Base-by-base conservation (phyloP, 1,139 yeast genomes). In the Candida sanyaensis region DNA sequence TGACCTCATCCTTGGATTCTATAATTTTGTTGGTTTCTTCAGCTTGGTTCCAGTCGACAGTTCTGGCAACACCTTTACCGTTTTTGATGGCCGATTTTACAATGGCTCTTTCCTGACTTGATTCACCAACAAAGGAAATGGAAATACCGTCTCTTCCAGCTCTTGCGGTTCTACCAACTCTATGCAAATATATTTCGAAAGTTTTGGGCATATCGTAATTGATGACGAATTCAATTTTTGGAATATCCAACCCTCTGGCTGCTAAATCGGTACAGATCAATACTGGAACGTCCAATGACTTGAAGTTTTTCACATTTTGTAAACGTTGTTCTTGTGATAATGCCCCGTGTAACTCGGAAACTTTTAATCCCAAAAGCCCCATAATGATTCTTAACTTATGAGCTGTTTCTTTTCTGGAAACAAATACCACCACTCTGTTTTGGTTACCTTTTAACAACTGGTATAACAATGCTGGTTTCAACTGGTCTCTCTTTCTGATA, bases 151-250 rank as follows among this genome's bases (percentile, higher is more conserved):
- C 90, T 67, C 98, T 82, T 34, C 99, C 99, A 46, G 97, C 99
- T 81, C 99, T 89, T 9, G 99, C 99, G 48, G 99, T 93, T 79
- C 99, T 88, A 71, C 99, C 99, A 53, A 95, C 97, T 76, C 99
- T 86, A 71, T 93, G 99, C 64, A 93, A 75, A 66, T 93, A 95
- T 37, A 91, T 81, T 57, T 93, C 99, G 61, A 88, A 85, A 24
- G 88, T 77, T 64, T 90, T 89, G 45, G 99, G 99, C 96, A 95
- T 90, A 63, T 95, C 99, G 66, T 79, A 95, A 68, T 93, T 93
- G 61, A 93, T 80, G 46, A 93, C 99, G 51, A 87, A 84, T 65
- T 91, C 98, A 65, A 93, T 91, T 71, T 92, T 92, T 53, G 98
- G 98, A 63, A 93, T 93, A 87, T 93, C 99, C 64, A 93, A 80